Evolutionary conservation across 1,284 basidiomycete species (phyloP), one percentile per base, ranked within the genome.

Genomic region (Inonotus obliquus): DNA sequence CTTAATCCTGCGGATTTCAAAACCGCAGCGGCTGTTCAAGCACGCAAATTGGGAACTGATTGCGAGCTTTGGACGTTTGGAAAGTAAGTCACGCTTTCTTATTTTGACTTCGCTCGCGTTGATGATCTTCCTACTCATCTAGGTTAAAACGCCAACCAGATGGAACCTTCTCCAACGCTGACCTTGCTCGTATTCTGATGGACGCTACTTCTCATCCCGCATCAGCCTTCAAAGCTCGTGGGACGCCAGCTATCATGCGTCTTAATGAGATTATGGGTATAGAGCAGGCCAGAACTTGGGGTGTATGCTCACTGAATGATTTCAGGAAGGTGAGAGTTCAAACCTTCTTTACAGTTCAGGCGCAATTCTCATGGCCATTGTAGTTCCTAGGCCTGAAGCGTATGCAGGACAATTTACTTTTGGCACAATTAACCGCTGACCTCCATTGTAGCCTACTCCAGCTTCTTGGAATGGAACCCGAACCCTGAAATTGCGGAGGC

Each of bases 231-330:
- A 79, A 85, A 60, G 93, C 93, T 35, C 84, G 89, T 35, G 84
- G 88, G 10, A 90, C 87, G 1, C 93, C 92, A 37, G 74, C 78
- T 71, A 72, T 82, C 59, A 87, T 95, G 85, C 84, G 83, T 59
- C 73, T 92, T 27, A 83, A 92, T 65, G 92, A 94, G 71, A 80
- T 92, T 51, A 88, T 94, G 84, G 88, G 90, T 55, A 91, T 94
- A 62, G 84, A 89, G 67, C 81, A 88, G 65, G 88, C 84, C 67
- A 80, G 92, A 27, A 69, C 72, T n/a, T 94, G 92, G 92, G 89
- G 90, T 51, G 83, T 87, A 38, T 94, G 91, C 70, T 87, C 89
- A 2, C 72, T 95, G 66, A 95, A 95, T 68, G 92, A 95, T 67
- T 94, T 94, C 76, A 80, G 92, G 61, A 83, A 82, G 77, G 85